Percentiles rank a stretch among this genome's conserved stretches.
Conservation (phyloP, 352 stramenopile species). For the Phytophthora sojae region DNA sequence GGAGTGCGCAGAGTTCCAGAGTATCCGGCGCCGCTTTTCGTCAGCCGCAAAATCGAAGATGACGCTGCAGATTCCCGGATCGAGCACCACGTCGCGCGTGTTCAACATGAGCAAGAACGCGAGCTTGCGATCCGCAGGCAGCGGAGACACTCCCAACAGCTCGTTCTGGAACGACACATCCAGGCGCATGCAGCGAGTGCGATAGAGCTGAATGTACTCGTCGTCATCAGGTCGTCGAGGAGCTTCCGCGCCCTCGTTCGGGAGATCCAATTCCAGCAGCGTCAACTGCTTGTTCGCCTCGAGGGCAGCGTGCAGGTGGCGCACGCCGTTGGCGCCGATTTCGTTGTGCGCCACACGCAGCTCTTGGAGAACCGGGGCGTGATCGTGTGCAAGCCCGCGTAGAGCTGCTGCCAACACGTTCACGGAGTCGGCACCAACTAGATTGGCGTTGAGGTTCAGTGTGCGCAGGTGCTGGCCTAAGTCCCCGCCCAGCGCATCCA, state of each 20-base stretch:
- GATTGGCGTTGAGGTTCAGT: slow-evolving; percentile 45
- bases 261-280: slow-evolving; percentile 41
- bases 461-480: slow-evolving; percentile 33
- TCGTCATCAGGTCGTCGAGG: slow-evolving; percentile 31
- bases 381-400: slow-evolving; percentile 15
- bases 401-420: slow-evolving; percentile 38
- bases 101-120: slow-evolving; percentile 34
- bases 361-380: slow-evolving; percentile 32
- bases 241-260: slow-evolving; percentile 21
- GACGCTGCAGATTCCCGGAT: slow-evolving; percentile 32
- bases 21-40: slow-evolving; percentile 31
- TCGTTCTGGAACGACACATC: slow-evolving; percentile 45
- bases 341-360: slow-evolving; percentile 37
- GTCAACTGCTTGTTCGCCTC: slow-evolving; percentile 41
- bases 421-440: slow-evolving; percentile 34
- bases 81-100: slow-evolving; percentile 29
- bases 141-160: slow-evolving; percentile 26
- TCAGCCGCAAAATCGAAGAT: slow-evolving; percentile 40
- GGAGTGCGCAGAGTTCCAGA: slow-evolving; percentile 31
- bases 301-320: slow-evolving; percentile 34
- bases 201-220: slow-evolving; percentile 42
- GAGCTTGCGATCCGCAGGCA: slow-evolving; percentile 23
- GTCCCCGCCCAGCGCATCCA: slow-evolving; percentile 33
- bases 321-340: slow-evolving; percentile 43
- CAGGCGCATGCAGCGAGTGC: slow-evolving; percentile 43